phyloP scores from a whole-genome alignment of 179 eudicot species.

The Beta macrorhiza region DNA sequence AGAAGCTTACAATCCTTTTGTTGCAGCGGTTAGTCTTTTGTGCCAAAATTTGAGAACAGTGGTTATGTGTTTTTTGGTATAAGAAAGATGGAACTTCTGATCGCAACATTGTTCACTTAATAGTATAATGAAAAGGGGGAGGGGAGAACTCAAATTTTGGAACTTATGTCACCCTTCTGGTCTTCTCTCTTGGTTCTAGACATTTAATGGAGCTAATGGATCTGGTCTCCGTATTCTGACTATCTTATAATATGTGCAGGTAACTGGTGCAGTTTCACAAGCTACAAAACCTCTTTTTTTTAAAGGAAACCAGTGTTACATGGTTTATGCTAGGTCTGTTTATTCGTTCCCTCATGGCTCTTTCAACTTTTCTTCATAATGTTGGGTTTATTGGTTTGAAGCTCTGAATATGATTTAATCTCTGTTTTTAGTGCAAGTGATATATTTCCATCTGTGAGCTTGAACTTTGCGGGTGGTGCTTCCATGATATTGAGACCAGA shows the following conservation, averaged over 20 bases:
- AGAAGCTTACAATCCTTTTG: slow-evolving; percentile 80
- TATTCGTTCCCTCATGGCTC: background rate
- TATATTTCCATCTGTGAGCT: slow-evolving; percentile 69
- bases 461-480: slow-evolving; percentile 83
- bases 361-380: background rate
- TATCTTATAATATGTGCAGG: slow-evolving; percentile 38
- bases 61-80: background rate
- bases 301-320: slow-evolving; percentile 72
- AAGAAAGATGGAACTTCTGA: background rate
- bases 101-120: background rate
- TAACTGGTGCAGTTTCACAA: slow-evolving; percentile 54
- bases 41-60: background rate
- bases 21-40: slow-evolving; percentile 56
- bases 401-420: background rate
- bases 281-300: slow-evolving; percentile 49
- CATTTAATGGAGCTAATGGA: background rate
- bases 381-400: background rate
- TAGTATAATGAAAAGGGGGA: background rate
- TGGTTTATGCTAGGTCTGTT: slow-evolving; percentile 55
- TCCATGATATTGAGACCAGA: slow-evolving; percentile 73
- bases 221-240: background rate
- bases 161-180: background rate
- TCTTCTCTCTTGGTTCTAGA: background rate
- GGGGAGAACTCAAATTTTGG: background rate
- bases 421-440: slow-evolving; percentile 50